Evolutionary conservation across 805 yeast species (phyloP).

Genomic region (Kluyveromyces nonfermentans): DNA sequence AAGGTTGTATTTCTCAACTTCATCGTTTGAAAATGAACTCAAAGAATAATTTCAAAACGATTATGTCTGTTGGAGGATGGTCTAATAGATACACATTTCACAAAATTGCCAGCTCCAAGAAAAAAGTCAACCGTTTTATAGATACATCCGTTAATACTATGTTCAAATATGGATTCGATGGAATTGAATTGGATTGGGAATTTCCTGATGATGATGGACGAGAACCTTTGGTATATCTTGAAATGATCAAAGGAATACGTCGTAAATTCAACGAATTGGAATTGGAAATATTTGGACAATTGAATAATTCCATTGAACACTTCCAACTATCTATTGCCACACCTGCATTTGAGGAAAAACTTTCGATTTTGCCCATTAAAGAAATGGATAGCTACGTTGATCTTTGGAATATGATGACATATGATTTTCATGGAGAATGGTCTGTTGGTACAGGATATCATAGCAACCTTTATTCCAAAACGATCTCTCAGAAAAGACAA

Average conservation of each 20-base stretch:
- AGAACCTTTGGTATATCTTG: constrained; percentile 39
- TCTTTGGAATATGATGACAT: constrained; percentile 85
- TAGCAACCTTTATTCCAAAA: constrained; percentile 44
- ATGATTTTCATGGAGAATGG: constrained; percentile 83
- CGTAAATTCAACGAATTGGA: constrained; percentile 34
- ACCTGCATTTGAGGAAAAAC: constrained; percentile 51
- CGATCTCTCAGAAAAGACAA: constrained; percentile 8
- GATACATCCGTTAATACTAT: constrained; percentile 39
- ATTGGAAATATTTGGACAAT: constrained; percentile 11
- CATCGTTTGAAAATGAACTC: neutral
- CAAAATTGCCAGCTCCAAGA: constrained; percentile 31
- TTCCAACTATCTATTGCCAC: constrained; percentile 63
- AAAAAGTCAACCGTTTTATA: constrained; percentile 39
- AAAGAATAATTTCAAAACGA: constrained; percentile 38
- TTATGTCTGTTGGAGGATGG: constrained; percentile 85
- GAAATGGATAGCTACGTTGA: constrained; percentile 52
- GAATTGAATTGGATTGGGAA: constrained; percentile 94
- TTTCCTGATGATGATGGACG: constrained; percentile 44
- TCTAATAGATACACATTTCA: constrained; percentile 43
- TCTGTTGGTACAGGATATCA: constrained; percentile 53
- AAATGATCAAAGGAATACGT: constrained; percentile 36
- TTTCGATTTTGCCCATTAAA: constrained; percentile 35
- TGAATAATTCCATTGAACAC: constrained; percentile 8
- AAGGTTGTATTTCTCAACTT: neutral
- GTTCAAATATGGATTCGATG: constrained; percentile 62